phyloP scores from a whole-genome alignment of 2,329 filamentous ascomycete species.

The Colletotrichum brevisporum region DNA sequence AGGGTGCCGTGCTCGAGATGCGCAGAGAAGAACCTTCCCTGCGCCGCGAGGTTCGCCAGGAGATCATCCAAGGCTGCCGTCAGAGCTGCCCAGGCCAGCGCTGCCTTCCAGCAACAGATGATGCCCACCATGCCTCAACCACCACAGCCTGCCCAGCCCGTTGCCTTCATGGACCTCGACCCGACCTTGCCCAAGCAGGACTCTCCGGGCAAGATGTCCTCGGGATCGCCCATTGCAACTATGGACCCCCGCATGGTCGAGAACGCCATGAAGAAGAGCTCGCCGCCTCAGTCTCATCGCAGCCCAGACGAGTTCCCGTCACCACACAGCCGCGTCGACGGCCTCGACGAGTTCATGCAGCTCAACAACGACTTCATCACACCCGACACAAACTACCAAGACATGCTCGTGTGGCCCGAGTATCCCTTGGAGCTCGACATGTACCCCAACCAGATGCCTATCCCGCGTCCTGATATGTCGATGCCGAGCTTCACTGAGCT shows the following conservation, averaged over 20 bases:
- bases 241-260: slow-evolving; percentile 52
- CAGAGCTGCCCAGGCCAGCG: slow-evolving; percentile 58
- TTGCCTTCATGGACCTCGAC: slow-evolving; percentile 56
- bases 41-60: slow-evolving; percentile 63
- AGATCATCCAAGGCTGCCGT: slow-evolving; percentile 64
- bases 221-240: slow-evolving; percentile 48
- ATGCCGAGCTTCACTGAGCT: slow-evolving; percentile 56
- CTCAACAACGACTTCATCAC: slow-evolving; percentile 53
- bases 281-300: slow-evolving; percentile 51
- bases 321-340: slow-evolving; percentile 53
- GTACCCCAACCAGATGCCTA: slow-evolving; percentile 51
- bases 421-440: slow-evolving; percentile 60
- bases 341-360: slow-evolving; percentile 59
- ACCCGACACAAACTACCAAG: slow-evolving; percentile 57
- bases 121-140: slow-evolving; percentile 39
- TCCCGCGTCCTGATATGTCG: slow-evolving; percentile 52
- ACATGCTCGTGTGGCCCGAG: slow-evolving; percentile 60
- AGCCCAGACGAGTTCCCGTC: slow-evolving; percentile 54
- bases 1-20: slow-evolving; percentile 55
- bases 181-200: slow-evolving; percentile 45
- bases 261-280: slow-evolving; percentile 48
- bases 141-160: slow-evolving; percentile 46
- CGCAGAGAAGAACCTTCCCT: slow-evolving; percentile 52
- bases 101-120: slow-evolving; percentile 49
- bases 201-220: slow-evolving; percentile 45